These are phyloP conservation scores for Adansonia rubrostipa DNA, from an alignment of 441 rosid species.

Conservation along the genomic window DNA sequence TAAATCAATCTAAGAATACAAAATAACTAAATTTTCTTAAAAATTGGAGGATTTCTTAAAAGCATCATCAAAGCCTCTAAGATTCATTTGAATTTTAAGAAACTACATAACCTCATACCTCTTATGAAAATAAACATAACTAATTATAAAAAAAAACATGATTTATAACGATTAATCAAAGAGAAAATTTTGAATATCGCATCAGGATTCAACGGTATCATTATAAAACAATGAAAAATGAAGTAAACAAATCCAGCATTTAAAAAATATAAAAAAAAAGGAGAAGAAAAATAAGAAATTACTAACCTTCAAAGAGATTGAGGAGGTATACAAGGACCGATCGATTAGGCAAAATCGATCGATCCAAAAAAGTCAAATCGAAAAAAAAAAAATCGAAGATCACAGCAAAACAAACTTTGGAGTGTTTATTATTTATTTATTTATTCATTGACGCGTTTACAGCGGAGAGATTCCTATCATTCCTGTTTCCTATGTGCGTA, in stretches of 20 bases:
- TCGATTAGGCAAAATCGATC: conserved; percentile 25
- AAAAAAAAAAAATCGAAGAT: not conserved
- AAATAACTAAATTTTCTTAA: not conserved
- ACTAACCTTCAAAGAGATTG: conserved; percentile 30
- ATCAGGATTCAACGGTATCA: not conserved
- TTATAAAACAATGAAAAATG: not conserved
- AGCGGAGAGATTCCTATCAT: not conserved
- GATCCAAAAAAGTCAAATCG: conserved; percentile 13
- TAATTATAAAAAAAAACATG: not conserved
- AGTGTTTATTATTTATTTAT: no score
- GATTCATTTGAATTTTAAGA: not conserved
- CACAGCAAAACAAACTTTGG: not conserved
- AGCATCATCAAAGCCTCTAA: not conserved
- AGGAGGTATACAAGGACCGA: conserved; percentile 18
- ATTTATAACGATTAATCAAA: not conserved
- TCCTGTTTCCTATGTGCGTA: not conserved
- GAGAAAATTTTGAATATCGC: not conserved
- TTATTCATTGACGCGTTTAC: not conserved
- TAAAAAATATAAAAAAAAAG: not conserved
- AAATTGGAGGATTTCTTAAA: not conserved
- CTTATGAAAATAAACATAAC: not conserved
- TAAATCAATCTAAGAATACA: not conserved
- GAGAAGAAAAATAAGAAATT: not conserved
- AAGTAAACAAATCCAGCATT: not conserved
- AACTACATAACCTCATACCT: not conserved